A percentile compares a stretch with the other conserved stretches of the same genome.
Evolutionary conservation across 73 alveolate species (phyloP).

Genomic region (Paramecium caudatum): DNA sequence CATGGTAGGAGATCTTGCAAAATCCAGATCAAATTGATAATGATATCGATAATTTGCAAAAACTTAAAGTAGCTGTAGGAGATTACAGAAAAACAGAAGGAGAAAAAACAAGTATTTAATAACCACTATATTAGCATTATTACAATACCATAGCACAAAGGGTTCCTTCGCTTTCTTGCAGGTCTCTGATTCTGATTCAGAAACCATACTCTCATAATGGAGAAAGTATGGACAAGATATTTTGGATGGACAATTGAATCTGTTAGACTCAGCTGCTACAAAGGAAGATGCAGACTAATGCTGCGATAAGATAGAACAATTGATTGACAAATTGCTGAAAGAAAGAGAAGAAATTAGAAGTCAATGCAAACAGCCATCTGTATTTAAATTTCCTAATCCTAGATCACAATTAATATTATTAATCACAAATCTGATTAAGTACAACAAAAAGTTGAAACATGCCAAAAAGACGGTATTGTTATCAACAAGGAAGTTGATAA

Average conservation of each 20-base stretch:
- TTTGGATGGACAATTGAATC: conserved; percentile 6
- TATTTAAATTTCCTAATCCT: background rate
- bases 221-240: conserved; percentile 1
- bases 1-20: conserved; percentile 34
- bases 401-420: conserved; percentile 41
- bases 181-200: background rate
- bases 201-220: background rate
- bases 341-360: conserved; percentile 44
- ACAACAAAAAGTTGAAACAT: background rate
- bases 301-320: conserved; percentile 37
- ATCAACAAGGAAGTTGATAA: background rate
- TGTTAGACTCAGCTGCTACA: conserved; percentile 21
- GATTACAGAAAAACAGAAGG: conserved; percentile 50
- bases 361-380: conserved; percentile 40
- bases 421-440: conserved; percentile 9
- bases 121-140: background rate
- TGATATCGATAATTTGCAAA: conserved; percentile 49
- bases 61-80: conserved; percentile 20
- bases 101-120: conserved; percentile 6
- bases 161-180: conserved; percentile 28
- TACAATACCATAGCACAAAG: conserved; percentile 39
- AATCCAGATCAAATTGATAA: conserved; percentile 23
- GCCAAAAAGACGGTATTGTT: conserved; percentile 12
- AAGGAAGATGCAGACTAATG: conserved; percentile 35
- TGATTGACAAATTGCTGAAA: background rate